Base-by-base conservation (phyloP, 176 grass and related monocot species). In the Juncus effusus region DNA sequence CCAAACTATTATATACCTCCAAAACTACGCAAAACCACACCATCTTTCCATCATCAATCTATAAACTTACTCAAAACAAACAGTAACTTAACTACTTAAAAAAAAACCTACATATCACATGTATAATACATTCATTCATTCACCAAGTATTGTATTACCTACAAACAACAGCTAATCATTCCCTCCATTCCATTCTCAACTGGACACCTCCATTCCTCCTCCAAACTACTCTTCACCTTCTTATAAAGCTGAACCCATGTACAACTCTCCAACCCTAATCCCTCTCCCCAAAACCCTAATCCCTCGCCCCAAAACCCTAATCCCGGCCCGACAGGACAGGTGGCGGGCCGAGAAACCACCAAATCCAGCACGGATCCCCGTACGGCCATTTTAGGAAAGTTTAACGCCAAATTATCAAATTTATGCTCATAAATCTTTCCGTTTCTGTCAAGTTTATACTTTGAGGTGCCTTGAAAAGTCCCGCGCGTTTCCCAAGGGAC, bases 361-460 rank as follows among this genome's bases (percentile, higher is more conserved):
- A 99, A 74, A 78, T 99, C 80, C 47, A 78, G 75, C 73, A 78
- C 87, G 57, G 73, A 77, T 81, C 14, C 68, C 86, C 16, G 54
- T 28, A 83, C 72, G 6, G 71, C 70, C 39, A 72, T 63, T 59
- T 84, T 79, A 7, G 94, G 94, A 67, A 93, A 99, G 82, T 93
- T 90, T 44, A 99, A 58, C 13, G 85, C 94, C 69, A 99, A 72
- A 77, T 93, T 99, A 66, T 99, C 94, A 12, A 99, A 88, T 77
- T 89, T 99, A 72, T 99, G 94, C 76, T 99, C 94, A 2, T 99
- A 99, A 19, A 97, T 93, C 82, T 93, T 97, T 42, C 94, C 94
- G 4, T 92, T 89, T 67, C 88, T 63, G 56, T 89, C 94, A 13
- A 97, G 44, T 57, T 89, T 92, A 67, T 89, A 97, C 62, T 88